Conservation (phyloP, 192 early-diverging fungal genomes). For the Backusella circina region DNA sequence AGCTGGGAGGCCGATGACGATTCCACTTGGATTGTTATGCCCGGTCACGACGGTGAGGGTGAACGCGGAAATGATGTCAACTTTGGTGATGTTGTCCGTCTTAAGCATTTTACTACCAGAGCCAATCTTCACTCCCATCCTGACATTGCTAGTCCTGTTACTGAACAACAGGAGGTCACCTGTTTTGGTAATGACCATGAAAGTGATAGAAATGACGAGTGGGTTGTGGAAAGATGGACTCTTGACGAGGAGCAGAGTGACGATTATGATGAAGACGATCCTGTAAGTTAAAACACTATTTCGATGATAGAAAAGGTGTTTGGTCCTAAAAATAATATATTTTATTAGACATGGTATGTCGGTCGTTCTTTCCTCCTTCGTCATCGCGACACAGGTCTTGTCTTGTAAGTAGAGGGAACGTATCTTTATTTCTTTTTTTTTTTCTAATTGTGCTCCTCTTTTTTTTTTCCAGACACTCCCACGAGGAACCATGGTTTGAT, state of each 20-base stretch:
- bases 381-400: constrained; percentile 47
- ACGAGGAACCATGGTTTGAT: constrained; percentile 13
- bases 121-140: constrained; percentile 55
- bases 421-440: neutral
- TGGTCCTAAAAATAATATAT: neutral
- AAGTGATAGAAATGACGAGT: constrained; percentile 57
- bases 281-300: neutral
- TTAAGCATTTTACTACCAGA: constrained; percentile 48
- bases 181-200: constrained; percentile 44
- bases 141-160: constrained; percentile 37
- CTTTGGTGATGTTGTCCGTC: constrained; percentile 47
- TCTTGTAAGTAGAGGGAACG: constrained; percentile 40
- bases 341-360: constrained; percentile 40
- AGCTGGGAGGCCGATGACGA: constrained; percentile 40
- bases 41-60: constrained; percentile 38
- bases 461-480: constrained; percentile 12
- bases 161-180: constrained; percentile 56
- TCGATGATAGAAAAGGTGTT: neutral
- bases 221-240: constrained; percentile 47
- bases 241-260: constrained; percentile 27
- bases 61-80: constrained; percentile 38
- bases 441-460: neutral
- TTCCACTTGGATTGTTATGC: constrained; percentile 52
- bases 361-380: constrained; percentile 41
- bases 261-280: constrained; percentile 23